Percentiles rank a stretch among this genome's conserved stretches.
Conservation (phyloP, 2,329 filamentous ascomycete genomes). For the Arthroderma sp. region DNA sequence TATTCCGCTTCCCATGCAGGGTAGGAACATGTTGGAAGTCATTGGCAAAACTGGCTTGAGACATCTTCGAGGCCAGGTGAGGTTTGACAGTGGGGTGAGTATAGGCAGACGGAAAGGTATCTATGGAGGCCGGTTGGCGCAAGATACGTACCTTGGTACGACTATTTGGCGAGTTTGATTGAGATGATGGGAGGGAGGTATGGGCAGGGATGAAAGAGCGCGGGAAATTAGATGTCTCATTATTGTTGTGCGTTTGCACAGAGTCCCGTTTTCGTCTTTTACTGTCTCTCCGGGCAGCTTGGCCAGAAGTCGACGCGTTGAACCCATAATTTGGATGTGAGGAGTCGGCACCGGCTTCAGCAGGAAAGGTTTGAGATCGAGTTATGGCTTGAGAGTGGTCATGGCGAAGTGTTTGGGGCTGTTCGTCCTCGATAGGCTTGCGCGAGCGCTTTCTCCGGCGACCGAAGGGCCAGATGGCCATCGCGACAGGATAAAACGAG, state of each 20-base stretch:
- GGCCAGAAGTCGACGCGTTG: slow-evolving; percentile 10
- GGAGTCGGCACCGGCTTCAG: too few species aligned
- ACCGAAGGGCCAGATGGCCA: slow-evolving; percentile 77
- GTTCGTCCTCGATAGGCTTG: slow-evolving; percentile 40
- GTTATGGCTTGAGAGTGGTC: not conserved
- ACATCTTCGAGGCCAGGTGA: slow-evolving; percentile 17
- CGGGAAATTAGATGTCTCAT: slow-evolving; percentile 7
- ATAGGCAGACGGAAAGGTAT: slow-evolving; percentile 10
- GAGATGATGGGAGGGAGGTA: slow-evolving; percentile 1
- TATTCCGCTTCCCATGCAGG: slow-evolving; percentile 45
- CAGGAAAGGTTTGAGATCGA: slow-evolving; percentile 1
- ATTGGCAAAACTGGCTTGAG: slow-evolving; percentile 24
- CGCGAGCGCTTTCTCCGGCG: slow-evolving; percentile 57
- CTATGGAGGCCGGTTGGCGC: slow-evolving; percentile 14
- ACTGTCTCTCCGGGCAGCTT: slow-evolving; percentile 18
- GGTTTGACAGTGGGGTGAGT: slow-evolving; percentile 3
- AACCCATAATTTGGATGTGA: too few species aligned
- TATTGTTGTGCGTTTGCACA: slow-evolving; percentile 8
- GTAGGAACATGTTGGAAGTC: slow-evolving; percentile 36
- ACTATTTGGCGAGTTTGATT: not conserved
- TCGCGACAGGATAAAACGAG: slow-evolving; percentile 27
- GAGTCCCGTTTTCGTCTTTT: slow-evolving; percentile 20
- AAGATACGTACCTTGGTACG: not conserved
- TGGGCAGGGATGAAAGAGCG: slow-evolving; percentile 4
- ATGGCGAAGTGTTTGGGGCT: slow-evolving; percentile 23